Evolutionary conservation across 805 yeast genomes (phyloP).

Genomic region (Scheffersomyces amazonensis): DNA sequence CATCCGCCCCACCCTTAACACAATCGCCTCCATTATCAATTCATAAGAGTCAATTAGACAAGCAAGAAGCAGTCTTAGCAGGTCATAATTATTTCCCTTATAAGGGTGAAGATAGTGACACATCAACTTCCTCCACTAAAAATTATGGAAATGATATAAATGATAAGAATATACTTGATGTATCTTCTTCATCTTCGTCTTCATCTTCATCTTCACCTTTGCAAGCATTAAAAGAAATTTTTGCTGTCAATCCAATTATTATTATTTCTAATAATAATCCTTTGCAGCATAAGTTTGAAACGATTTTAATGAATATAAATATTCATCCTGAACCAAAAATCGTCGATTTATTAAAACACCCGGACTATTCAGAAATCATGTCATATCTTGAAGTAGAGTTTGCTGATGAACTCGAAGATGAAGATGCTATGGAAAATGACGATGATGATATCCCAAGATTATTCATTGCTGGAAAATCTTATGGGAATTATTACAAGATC

Average conservation of each 20-base stretch:
- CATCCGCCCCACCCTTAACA: no score
- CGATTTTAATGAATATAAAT: conserved; percentile 17
- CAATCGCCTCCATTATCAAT: no score
- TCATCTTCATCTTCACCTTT: conserved; percentile 1
- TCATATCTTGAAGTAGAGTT: conserved; percentile 19
- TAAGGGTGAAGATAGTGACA: neutral
- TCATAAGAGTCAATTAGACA: no score
- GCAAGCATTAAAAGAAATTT: conserved; percentile 23
- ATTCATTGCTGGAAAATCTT: conserved; percentile 32
- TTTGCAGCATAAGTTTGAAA: conserved; percentile 11
- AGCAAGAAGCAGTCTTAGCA: neutral
- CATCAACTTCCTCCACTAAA: neutral
- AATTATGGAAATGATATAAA: neutral
- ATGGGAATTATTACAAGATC: conserved; percentile 24
- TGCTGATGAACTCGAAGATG: conserved; percentile 5
- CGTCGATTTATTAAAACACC: conserved; percentile 30
- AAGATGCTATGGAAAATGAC: conserved; percentile 6
- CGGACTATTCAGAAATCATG: conserved; percentile 21
- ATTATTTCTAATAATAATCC: conserved; percentile 21
- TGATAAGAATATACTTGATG: no score
- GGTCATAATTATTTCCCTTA: neutral
- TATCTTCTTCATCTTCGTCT: no score
- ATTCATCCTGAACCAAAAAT: conserved; percentile 32
- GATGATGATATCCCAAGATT: conserved; percentile 26
- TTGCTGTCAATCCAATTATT: conserved; percentile 28